Conservation (phyloP, 2,329 filamentous ascomycete genomes). For the Exserohilum rostratum region DNA sequence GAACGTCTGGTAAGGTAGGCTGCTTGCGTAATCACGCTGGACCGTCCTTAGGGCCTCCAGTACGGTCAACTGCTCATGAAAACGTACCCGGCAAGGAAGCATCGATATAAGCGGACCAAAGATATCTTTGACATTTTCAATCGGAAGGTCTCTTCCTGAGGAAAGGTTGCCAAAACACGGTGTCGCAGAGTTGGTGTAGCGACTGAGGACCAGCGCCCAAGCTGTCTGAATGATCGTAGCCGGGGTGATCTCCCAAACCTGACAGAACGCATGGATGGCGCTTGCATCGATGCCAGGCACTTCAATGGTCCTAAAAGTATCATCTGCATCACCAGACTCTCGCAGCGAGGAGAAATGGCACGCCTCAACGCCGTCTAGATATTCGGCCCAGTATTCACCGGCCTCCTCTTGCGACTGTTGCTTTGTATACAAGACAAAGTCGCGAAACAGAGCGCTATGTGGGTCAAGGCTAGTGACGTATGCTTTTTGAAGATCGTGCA, state of each 20-base stretch:
- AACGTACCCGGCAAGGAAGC: not conserved
- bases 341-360: not conserved
- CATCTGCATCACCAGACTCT: not conserved
- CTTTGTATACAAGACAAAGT: not conserved
- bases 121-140: not conserved
- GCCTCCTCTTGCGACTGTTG: not conserved
- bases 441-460: not conserved
- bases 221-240: constrained; percentile 36
- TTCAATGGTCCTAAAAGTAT: not conserved
- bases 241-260: constrained; percentile 15
- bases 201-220: constrained; percentile 5
- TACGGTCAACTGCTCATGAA: not conserved
- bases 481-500: constrained; percentile 18
- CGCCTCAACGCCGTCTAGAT: not conserved
- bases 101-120: not conserved
- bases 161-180: not conserved
- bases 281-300: constrained; percentile 13
- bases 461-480: constrained; percentile 12
- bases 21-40: not conserved
- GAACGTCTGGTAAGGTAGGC: not conserved
- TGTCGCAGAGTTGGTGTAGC: not conserved
- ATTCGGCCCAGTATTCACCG: not conserved
- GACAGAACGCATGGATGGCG: constrained; percentile 16
- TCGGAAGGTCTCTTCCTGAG: not conserved
- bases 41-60: not conserved